Base-by-base conservation (phyloP, 1,284 basidiomycete genomes). In the Takashimella koratensis region DNA sequence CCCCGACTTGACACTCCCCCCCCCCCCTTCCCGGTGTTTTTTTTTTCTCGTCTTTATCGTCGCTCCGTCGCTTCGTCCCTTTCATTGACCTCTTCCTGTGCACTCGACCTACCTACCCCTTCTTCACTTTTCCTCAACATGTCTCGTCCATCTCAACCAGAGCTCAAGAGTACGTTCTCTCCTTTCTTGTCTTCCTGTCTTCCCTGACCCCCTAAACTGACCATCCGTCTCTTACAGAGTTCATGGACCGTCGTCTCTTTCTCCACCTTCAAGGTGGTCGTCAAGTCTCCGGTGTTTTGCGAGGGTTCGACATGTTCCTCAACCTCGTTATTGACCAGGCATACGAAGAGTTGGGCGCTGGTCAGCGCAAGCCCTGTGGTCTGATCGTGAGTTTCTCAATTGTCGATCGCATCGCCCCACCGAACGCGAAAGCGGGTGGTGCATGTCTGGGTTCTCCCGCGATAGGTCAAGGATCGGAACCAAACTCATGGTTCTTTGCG, bases 271-370 rank as follows among this genome's bases (percentile, higher is more conserved):
- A 99, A 74, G 96, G 94, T 51, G 92, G 92, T 54, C 87, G 96
- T 67, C 92, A 90, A 81, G 88, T 98, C 67, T 91, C 90, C 76
- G 96, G 95, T 53, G 86, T 86, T n/a, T 79, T 98, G 52, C 86
- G 96, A 59, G 96, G 96, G 39, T 98, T 95, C 77, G 96, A 98
- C 81, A 87, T 99, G 66, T 99, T 99, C 81, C 80, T 99, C 74
- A 99, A 99, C 76, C 83, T 99, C 42, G 95, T 98, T 57, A 85
- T 99, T 71, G 95, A 98, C 74, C 90, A 98, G 68, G 90, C 91
- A 13, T 77, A 87, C 66, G 96, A 99, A 78, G 94, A 98, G 79
- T 85, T 87, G 0, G 86, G 84, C 10, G 86, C 86, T 30, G 90
- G 86, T n/a, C 86, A 93, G 79, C 92, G 90, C 75, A 86, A 86